These are phyloP conservation scores for Podospora pseudoanserina DNA, from an alignment of 495 filamentous ascomycete species.

Conservation along the genomic window DNA sequence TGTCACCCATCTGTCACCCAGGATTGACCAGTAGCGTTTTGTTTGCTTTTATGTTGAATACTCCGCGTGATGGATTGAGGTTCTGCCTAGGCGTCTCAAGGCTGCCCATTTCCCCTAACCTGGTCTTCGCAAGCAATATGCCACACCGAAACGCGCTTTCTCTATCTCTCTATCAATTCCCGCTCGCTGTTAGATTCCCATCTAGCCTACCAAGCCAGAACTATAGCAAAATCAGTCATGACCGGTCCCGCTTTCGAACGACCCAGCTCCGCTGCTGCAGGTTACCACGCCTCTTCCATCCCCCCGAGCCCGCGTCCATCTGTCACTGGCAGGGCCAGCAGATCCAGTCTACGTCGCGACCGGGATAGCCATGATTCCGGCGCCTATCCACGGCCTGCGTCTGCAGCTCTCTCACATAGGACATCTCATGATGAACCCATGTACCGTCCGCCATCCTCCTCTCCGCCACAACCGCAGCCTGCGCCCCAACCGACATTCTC, in stretches of 20 bases:
- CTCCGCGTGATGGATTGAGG: background rate
- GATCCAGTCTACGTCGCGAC: constrained; percentile 31
- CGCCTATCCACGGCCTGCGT: constrained; percentile 16
- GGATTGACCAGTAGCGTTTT: background rate
- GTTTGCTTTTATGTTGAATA: background rate
- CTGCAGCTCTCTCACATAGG: constrained; percentile 16
- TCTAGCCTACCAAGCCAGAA: background rate
- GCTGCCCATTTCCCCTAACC: background rate
- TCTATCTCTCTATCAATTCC: background rate
- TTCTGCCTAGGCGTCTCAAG: background rate
- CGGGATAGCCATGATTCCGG: constrained; percentile 22
- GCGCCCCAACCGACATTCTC: constrained; percentile 45
- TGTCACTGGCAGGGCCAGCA: constrained; percentile 26
- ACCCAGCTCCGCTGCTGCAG: constrained; percentile 28
- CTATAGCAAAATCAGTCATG: constrained; percentile 17
- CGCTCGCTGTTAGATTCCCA: background rate
- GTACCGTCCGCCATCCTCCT: constrained; percentile 7
- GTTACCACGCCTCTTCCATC: constrained; percentile 20
- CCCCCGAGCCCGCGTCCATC: constrained; percentile 31
- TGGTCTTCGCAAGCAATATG: background rate
- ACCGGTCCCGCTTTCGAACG: constrained; percentile 23
- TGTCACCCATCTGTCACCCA: background rate
- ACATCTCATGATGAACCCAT: constrained; percentile 7
- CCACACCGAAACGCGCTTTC: background rate
- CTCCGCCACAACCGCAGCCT: constrained; percentile 10